These are phyloP conservation scores for Candida pseudoviswanathii DNA, from an alignment of 1,139 yeast genomes.

Conservation along the genomic window DNA sequence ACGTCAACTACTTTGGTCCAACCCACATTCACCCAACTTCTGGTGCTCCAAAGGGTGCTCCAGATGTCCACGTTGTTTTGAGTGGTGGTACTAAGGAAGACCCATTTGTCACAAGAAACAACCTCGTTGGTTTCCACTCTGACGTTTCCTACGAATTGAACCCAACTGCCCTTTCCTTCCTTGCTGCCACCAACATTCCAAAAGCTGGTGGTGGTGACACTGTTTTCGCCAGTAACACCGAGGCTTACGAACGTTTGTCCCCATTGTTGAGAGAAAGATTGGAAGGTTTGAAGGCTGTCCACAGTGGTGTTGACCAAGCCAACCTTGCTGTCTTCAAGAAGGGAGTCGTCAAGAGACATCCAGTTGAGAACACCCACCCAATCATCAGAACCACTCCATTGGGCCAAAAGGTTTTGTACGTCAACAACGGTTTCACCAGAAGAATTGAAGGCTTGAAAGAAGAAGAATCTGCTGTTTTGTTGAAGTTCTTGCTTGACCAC, in stretches of 20 bases:
- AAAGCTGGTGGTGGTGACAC: slow-evolving; percentile 78
- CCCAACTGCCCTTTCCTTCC: slow-evolving; percentile 68
- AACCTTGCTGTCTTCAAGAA: slow-evolving; percentile 53
- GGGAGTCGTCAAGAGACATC: slow-evolving; percentile 63
- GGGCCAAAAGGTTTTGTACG: slow-evolving; percentile 59
- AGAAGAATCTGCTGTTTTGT: slow-evolving; percentile 60
- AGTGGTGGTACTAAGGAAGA: slow-evolving; percentile 41
- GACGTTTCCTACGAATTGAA: slow-evolving; percentile 72
- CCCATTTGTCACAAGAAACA: slow-evolving; percentile 36
- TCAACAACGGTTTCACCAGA: slow-evolving; percentile 63
- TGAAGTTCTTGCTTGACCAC: slow-evolving; percentile 54
- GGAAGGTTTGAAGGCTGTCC: slow-evolving; percentile 60
- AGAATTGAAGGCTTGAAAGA: slow-evolving; percentile 65
- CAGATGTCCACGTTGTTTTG: slow-evolving; percentile 65
- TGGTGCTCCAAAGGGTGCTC: slow-evolving; percentile 60
- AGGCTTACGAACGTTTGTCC: slow-evolving; percentile 69
- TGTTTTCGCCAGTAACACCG: slow-evolving; percentile 63
- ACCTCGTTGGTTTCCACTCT: slow-evolving; percentile 58
- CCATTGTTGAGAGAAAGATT: slow-evolving; percentile 59
- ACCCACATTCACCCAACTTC: slow-evolving; percentile 76
- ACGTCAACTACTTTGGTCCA: slow-evolving; percentile 66
- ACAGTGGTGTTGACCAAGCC: slow-evolving; percentile 74
- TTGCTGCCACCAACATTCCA: slow-evolving; percentile 63
- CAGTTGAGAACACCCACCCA: slow-evolving; percentile 64
- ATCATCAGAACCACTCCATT: slow-evolving; percentile 71